A percentile compares a stretch with the other conserved stretches of the same genome.
Conservation (phyloP, 108 stramenopile species). For the Cyclostephanos invisitatus region DNA sequence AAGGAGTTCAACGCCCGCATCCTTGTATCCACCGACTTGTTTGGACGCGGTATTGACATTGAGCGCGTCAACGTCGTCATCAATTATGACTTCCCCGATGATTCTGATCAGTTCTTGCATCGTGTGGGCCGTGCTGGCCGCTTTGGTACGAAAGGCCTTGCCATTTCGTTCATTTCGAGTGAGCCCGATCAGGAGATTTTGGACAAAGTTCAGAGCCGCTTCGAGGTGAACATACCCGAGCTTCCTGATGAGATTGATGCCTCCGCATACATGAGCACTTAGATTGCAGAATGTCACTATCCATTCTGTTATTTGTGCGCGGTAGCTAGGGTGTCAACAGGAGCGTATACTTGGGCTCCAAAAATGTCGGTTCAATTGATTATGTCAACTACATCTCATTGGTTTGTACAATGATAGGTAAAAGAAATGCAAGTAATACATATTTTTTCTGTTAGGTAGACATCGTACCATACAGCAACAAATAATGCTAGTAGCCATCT, state of each 20-base stretch:
- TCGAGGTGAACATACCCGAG: constrained; percentile 98
- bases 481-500: too few relatives aligned
- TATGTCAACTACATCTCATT: too few relatives aligned
- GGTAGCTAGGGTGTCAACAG: background rate
- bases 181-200: constrained; percentile 93
- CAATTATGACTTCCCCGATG: constrained; percentile 99
- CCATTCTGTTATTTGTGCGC: background rate
- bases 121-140: constrained; percentile 98
- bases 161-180: constrained; percentile 96
- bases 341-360: too few relatives aligned
- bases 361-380: too few relatives aligned
- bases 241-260: constrained; percentile 98
- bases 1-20: constrained; percentile 99
- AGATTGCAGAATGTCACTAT: constrained; percentile 23
- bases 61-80: constrained; percentile 99
- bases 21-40: constrained; percentile 98
- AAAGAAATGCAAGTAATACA: too few relatives aligned
- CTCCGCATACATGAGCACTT: constrained; percentile 94
- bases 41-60: constrained; percentile 99
- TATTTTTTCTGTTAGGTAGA: too few relatives aligned
- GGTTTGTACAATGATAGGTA: too few relatives aligned
- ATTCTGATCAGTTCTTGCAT: constrained; percentile 98
- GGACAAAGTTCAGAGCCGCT: constrained; percentile 94
- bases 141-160: constrained; percentile 99
- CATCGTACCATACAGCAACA: too few relatives aligned